A percentile compares a stretch with the other conserved stretches of the same genome.
Evolutionary conservation across 495 filamentous ascomycete genomes (phyloP).

Genomic region (Cudoniella acicularis): DNA sequence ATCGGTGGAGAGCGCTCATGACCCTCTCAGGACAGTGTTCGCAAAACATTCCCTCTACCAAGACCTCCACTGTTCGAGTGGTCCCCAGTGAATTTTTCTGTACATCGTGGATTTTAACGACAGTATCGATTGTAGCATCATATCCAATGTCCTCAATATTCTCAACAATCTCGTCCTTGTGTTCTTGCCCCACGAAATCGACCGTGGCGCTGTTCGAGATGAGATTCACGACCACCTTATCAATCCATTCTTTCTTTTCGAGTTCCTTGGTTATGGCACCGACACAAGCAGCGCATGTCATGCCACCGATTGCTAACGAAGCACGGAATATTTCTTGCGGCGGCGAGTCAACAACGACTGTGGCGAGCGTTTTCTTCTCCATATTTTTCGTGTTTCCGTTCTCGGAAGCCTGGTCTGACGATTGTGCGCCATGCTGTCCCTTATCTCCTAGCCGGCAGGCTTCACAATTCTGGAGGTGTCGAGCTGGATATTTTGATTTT

Average conservation of each 20-base stretch:
- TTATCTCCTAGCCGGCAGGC: constrained; percentile 13
- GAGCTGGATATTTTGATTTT: constrained; percentile 3
- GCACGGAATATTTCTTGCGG: constrained; percentile 40
- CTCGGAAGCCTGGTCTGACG: neutral
- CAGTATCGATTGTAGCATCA: constrained; percentile 58
- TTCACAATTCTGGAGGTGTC: constrained; percentile 20
- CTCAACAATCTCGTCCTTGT: constrained; percentile 53
- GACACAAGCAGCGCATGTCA: constrained; percentile 80
- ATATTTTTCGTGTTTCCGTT: neutral
- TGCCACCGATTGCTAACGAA: constrained; percentile 70
- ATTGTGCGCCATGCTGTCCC: constrained; percentile 1
- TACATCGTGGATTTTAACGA: constrained; percentile 23
- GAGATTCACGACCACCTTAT: constrained; percentile 62
- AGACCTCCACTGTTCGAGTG: constrained; percentile 60
- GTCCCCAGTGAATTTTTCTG: constrained; percentile 15
- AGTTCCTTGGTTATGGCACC: constrained; percentile 61
- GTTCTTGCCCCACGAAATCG: constrained; percentile 53
- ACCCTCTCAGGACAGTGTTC: constrained; percentile 72
- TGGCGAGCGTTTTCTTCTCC: neutral
- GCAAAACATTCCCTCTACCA: constrained; percentile 84
- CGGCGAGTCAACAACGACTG: constrained; percentile 17
- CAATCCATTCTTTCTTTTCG: constrained; percentile 59
- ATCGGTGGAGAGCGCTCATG: constrained; percentile 33
- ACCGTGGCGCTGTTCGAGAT: constrained; percentile 69
- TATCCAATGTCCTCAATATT: constrained; percentile 80